Conservation (phyloP, 305 asterid species). For the Lippia alba region DNA sequence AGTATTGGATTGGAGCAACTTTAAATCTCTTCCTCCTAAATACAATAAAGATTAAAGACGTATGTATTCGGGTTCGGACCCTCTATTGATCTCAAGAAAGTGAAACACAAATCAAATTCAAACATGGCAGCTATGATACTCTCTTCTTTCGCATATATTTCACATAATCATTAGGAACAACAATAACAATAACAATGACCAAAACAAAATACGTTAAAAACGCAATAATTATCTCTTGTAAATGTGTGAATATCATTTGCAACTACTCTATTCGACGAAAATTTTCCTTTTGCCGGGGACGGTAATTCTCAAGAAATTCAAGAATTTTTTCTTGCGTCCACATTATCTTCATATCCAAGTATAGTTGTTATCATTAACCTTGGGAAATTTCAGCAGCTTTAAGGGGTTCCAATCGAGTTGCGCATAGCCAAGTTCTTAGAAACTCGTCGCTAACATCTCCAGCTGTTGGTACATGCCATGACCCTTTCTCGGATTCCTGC, state of each 20-base stretch:
- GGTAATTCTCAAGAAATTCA: neutral
- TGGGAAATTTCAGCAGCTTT: conserved; percentile 31
- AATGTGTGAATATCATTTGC: neutral
- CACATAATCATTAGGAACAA: too few relatives aligned
- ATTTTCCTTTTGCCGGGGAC: neutral
- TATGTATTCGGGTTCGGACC: too few relatives aligned
- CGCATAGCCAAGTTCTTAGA: conserved; percentile 80
- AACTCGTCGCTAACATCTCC: conserved; percentile 70
- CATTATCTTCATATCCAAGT: conserved; percentile 1
- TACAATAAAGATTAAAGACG: too few relatives aligned
- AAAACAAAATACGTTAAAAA: too few relatives aligned
- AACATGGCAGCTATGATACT: too few relatives aligned
- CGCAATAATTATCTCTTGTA: too few relatives aligned
- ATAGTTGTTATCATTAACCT: neutral
- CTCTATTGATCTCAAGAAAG: too few relatives aligned
- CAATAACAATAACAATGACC: too few relatives aligned
- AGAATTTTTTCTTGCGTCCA: conserved; percentile 14
- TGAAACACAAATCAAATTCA: too few relatives aligned
- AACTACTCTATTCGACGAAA: neutral
- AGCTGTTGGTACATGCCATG: conserved; percentile 90
- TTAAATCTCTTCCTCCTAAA: too few relatives aligned
- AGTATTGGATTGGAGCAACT: too few relatives aligned
- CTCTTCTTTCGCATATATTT: too few relatives aligned
- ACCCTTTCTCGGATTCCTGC: conserved; percentile 83
- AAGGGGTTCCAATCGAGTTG: conserved; percentile 45